Evolutionary conservation across 73 alveolate genomes (phyloP), one percentile per base, ranked within the genome.

Genomic region (Paramecium biaurelia): DNA sequence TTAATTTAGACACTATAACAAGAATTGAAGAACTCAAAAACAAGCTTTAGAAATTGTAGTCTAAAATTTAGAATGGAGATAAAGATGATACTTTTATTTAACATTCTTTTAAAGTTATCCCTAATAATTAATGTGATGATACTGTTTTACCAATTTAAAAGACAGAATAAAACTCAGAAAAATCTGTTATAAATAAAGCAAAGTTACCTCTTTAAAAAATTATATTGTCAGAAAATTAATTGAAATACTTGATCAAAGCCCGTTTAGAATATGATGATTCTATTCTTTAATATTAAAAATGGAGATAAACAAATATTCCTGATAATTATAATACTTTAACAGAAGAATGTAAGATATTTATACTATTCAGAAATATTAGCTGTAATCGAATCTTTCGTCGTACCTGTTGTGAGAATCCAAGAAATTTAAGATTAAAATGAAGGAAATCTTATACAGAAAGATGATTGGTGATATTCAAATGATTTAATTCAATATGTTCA

Each of bases 401-500:
- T 63, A 26, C 84, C 84, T 32, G 84, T 30, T 14, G 84, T 63
- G 30, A 63, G 45, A 32, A 30, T 63, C 11, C 49, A 15, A 30
- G 84, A 28, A 28, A 32, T 41, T 34, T n/a, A 74, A 23, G 87
- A 74, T 74, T 32, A 41, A 41, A 37, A 74, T 28, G 87, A 74
- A 41, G 59, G 87, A 15, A 74, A 74, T 37, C 37, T 74, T 74
- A 74, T 14, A n/a, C 35, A 41, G 37, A 41, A 7, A 74, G 87
- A 74, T 74, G 87, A 74, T 11, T 74, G 87, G 87, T 74, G 87
- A 74, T 30, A 15, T 38, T 53, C 30, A 53, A n/a, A 53, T 53
- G 20, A 53, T 53, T 38, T 53, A 53, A 53, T 53, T 53, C 68
- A 53, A 23, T 53, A 53, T 53, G 14, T 53, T 53, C 68, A n/a